These are phyloP conservation scores for Artomyces pyxidatus DNA, from an alignment of 768 basidiomycete species.

Conservation along the genomic window DNA sequence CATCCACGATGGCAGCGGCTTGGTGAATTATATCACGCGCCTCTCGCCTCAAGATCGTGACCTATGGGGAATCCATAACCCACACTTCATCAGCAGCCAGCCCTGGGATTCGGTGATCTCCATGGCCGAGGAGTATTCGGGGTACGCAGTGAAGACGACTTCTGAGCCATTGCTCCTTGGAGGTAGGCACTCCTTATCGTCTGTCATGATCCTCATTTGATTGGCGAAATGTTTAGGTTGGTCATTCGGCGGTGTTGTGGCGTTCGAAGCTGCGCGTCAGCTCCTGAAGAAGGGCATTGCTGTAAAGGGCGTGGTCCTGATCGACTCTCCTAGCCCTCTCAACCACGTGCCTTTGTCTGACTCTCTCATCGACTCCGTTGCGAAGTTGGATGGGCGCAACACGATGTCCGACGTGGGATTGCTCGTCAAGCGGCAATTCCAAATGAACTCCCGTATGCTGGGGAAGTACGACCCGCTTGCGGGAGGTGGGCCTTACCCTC, in stretches of 20 bases:
- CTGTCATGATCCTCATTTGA: background rate
- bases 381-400: conserved; percentile 26
- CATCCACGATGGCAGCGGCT: conserved; percentile 68
- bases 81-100: conserved; percentile 34
- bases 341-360: conserved; percentile 45
- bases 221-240: conserved; percentile 39
- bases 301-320: conserved; percentile 52
- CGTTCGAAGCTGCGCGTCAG: conserved; percentile 54
- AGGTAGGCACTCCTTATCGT: conserved; percentile 32
- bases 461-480: conserved; percentile 33
- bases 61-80: conserved; percentile 58
- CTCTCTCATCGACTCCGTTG: conserved; percentile 38
- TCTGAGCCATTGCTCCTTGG: conserved; percentile 44
- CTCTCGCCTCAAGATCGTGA: conserved; percentile 38
- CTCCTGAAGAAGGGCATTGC: conserved; percentile 34
- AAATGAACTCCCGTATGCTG: conserved; percentile 39
- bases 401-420: conserved; percentile 24
- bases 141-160: conserved; percentile 27
- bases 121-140: conserved; percentile 48
- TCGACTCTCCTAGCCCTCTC: conserved; percentile 58
- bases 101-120: conserved; percentile 40
- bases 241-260: conserved; percentile 72
- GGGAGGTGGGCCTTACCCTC: conserved; percentile 20
- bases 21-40: conserved; percentile 42
- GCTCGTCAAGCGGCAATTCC: conserved; percentile 41